Base-by-base conservation (phyloP, 2,329 filamentous ascomycete species). In the Colletotrichum sp. region DNA sequence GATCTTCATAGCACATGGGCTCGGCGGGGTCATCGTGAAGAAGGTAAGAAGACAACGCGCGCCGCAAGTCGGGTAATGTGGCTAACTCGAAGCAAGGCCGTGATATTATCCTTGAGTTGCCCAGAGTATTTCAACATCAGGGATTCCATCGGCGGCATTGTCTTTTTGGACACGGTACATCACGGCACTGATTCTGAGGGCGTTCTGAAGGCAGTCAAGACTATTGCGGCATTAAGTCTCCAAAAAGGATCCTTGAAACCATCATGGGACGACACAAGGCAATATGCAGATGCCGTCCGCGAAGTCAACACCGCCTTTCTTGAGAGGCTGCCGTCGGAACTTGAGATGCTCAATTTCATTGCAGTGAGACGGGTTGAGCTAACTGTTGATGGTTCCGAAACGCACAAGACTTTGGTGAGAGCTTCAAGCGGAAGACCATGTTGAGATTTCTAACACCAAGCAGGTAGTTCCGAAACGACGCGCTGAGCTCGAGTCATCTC, bases 151-250 rank as follows among this genome's bases (percentile, higher is more conserved):
- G 62, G 62, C 2, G 79, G 79, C 7, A 59, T 81, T 8, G 72
- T 80, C 13, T 81, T 80, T 63, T 30, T 81, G 13, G 80, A 79
- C 24, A 81, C 80, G 4, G 77, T 80, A 8, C 80, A 81, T 69
- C 69, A 75, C 10, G 68, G 72, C 21, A 78, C 60, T 18, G 77
- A 79, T 44, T 79, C 79, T 0, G 78, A 79, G 6, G 79, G 76
- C 10, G 57, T 81, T 9, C 67, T 80, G 3, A 76, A 73, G 12
- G 72, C 79, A 13, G 77, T 81, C 21, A 78, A 72, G 13, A 77
- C 73, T 4, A 79, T 76, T 2, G 72, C 75, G 3, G 66, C 78
- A 10, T 49, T 77, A 1, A 67, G 70, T n/a, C 44, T 76, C 2
- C 62, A 59, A 6, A 75, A 66, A 3, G 21, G 70, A 21, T 71